Conservation (phyloP, 2,329 filamentous ascomycete species). For the Chaetoscypha palmicola region DNA sequence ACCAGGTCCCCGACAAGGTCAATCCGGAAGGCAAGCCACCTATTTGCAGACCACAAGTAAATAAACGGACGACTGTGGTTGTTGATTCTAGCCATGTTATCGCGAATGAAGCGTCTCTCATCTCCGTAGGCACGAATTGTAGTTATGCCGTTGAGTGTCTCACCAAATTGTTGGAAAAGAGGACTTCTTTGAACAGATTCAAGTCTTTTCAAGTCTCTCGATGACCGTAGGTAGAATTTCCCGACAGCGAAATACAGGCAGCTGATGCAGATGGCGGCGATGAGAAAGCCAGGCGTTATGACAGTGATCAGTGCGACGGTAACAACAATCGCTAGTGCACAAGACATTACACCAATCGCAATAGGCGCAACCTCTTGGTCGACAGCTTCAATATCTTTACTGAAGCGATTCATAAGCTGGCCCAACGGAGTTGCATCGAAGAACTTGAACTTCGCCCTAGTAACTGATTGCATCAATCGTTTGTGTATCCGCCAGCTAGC, state of each 20-base stretch:
- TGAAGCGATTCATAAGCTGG: conserved; percentile 97
- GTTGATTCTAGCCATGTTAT: conserved; percentile 85
- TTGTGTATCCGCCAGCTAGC: conserved; percentile 82
- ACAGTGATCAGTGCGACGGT: conserved; percentile 80
- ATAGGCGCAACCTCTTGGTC: conserved; percentile 94
- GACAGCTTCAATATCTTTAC: conserved; percentile 89
- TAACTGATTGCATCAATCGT: conserved; percentile 68
- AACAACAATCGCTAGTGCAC: conserved; percentile 62
- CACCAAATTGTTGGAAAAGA: conserved; percentile 95
- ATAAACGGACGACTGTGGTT: conserved; percentile 89
- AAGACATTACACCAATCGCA: conserved; percentile 69
- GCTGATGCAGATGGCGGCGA: conserved; percentile 80
- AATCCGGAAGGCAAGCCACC: conserved; percentile 91
- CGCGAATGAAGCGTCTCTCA: conserved; percentile 84
- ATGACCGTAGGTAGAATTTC: conserved; percentile 81
- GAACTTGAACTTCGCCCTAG: conserved; percentile 91
- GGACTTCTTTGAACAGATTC: conserved; percentile 93
- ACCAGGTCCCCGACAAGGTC: conserved; percentile 88
- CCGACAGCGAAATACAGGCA: conserved; percentile 76
- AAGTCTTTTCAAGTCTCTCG: conserved; percentile 89
- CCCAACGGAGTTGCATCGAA: conserved; percentile 95
- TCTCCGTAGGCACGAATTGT: conserved; percentile 96
- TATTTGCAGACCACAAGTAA: conserved; percentile 91
- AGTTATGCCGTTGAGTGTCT: conserved; percentile 88
- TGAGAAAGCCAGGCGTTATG: conserved; percentile 85